Conservation (phyloP, 495 filamentous ascomycete species). For the Aspergillus haitiensis region DNA sequence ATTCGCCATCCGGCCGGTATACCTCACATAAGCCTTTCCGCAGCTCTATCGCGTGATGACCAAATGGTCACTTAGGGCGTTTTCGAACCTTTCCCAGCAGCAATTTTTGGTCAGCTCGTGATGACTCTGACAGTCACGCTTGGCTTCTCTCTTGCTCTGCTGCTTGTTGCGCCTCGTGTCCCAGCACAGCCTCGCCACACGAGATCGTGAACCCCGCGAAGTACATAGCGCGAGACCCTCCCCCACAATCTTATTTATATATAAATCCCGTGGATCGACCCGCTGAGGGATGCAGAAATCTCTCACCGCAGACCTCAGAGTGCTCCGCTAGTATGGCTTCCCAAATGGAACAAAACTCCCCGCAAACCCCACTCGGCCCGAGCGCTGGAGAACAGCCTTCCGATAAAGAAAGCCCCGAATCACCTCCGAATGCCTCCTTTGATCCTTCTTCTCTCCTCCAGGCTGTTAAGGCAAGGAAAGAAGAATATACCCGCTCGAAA, state of each 20-base stretch:
- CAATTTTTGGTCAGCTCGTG: constrained; percentile 14
- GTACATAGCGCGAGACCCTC: constrained; percentile 1
- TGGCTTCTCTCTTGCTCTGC: background rate
- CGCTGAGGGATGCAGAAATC: background rate
- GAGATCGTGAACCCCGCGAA: background rate
- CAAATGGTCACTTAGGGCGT: constrained; percentile 8
- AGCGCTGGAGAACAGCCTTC: constrained; percentile 23
- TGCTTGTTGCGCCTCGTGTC: constrained; percentile 10
- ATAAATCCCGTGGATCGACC: constrained; percentile 4
- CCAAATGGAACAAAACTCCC: constrained; percentile 10
- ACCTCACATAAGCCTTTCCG: constrained; percentile 11
- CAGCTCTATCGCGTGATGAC: constrained; percentile 25
- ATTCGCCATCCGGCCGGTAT: constrained; percentile 14
- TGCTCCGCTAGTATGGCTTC: constrained; percentile 22
- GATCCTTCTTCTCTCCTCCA: constrained; percentile 53
- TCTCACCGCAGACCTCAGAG: background rate
- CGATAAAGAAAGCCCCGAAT: constrained; percentile 26
- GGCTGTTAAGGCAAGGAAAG: constrained; percentile 65
- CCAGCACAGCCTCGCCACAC: constrained; percentile 7
- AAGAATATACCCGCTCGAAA: constrained; percentile 72
- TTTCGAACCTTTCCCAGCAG: constrained; percentile 3
- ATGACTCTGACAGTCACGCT: constrained; percentile 18
- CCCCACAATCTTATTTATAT: background rate
- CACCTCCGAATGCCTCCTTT: constrained; percentile 23
- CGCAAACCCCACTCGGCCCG: constrained; percentile 11